Percentiles rank a stretch among this genome's conserved stretches.
Conservation (phyloP, 805 yeast species). For the Barnettozyma botsteinii region DNA sequence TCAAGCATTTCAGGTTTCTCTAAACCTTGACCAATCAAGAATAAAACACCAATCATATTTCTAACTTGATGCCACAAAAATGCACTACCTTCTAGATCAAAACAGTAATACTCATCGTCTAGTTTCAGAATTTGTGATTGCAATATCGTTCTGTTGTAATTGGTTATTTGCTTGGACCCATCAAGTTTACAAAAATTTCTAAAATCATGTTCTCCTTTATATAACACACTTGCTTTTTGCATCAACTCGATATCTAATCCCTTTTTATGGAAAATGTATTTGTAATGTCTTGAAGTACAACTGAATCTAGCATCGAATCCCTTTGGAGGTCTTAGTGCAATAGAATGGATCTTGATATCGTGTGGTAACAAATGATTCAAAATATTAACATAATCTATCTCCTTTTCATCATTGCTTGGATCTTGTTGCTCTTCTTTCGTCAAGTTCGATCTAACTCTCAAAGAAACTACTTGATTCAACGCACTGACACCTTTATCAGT, state of each 20-base stretch:
- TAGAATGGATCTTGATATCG: conserved; percentile 77
- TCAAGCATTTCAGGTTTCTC: conserved; percentile 57
- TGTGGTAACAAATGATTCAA: conserved; percentile 73
- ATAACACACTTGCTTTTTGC: conserved; percentile 58
- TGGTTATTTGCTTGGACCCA: conserved; percentile 87
- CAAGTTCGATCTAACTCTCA: conserved; percentile 66
- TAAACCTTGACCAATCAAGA: conserved; percentile 71
- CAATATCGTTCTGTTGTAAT: conserved; percentile 60
- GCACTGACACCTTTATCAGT: conserved; percentile 98
- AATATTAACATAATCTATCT: conserved; percentile 69
- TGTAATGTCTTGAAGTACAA: conserved; percentile 80
- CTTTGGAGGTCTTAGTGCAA: conserved; percentile 76
- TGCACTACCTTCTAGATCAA: conserved; percentile 82
- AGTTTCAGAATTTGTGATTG: conserved; percentile 41
- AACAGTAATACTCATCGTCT: conserved; percentile 47
- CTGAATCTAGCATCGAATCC: conserved; percentile 91
- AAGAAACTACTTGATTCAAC: conserved; percentile 86
- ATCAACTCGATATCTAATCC: conserved; percentile 57
- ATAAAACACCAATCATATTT: conserved; percentile 83
- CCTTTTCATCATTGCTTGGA: conserved; percentile 53
- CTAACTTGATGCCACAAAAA: conserved; percentile 98
- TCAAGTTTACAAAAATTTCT: conserved; percentile 93
- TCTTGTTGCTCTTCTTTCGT: conserved; percentile 55
- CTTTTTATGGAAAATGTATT: conserved; percentile 62
- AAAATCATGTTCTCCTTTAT: conserved; percentile 80